Conservation (phyloP, 768 basidiomycete genomes). For the Panaeolus cyanescens region DNA sequence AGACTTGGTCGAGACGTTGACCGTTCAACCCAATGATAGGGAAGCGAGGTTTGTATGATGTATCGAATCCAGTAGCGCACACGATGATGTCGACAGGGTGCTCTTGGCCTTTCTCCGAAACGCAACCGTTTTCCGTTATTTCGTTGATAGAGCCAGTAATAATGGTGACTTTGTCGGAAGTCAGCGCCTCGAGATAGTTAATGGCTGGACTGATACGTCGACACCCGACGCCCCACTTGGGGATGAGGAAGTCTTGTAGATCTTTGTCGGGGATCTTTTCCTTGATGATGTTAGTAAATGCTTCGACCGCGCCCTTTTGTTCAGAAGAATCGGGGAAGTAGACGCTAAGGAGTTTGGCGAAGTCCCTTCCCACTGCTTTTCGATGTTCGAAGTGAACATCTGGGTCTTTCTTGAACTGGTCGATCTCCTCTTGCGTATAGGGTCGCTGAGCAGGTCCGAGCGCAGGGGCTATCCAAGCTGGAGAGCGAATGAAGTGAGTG, state of each 20-base stretch:
- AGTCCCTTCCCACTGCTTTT: conserved; percentile 34
- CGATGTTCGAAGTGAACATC: conserved; percentile 39
- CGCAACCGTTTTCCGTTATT: conserved; percentile 27
- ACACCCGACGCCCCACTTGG: conserved; percentile 31
- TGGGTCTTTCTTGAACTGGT: conserved; percentile 34
- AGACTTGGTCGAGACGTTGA: conserved; percentile 25
- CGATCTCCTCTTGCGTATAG: conserved; percentile 38
- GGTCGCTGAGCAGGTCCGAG: conserved; percentile 23
- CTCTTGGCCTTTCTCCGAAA: conserved; percentile 24
- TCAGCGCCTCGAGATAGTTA: conserved; percentile 31
- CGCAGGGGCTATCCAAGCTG: conserved; percentile 27
- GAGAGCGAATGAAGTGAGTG: conserved; percentile 28
- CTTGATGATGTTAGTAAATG: conserved; percentile 36
- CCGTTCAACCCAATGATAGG: conserved; percentile 26
- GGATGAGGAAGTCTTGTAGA: conserved; percentile 38
- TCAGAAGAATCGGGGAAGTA: conserved; percentile 28
- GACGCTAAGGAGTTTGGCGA: conserved; percentile 31
- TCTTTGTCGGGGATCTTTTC: conserved; percentile 38
- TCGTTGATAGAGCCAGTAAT: conserved; percentile 26
- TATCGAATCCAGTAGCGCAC: conserved; percentile 36
- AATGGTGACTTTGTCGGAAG: conserved; percentile 25
- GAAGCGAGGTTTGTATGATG: conserved; percentile 30
- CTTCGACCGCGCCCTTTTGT: conserved; percentile 25
- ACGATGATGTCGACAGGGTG: conserved; percentile 30
- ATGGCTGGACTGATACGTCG: conserved; percentile 31